These are phyloP conservation scores for Phytophthora crassamura DNA, from an alignment of 352 stramenopile genomes.

Conservation along the genomic window DNA sequence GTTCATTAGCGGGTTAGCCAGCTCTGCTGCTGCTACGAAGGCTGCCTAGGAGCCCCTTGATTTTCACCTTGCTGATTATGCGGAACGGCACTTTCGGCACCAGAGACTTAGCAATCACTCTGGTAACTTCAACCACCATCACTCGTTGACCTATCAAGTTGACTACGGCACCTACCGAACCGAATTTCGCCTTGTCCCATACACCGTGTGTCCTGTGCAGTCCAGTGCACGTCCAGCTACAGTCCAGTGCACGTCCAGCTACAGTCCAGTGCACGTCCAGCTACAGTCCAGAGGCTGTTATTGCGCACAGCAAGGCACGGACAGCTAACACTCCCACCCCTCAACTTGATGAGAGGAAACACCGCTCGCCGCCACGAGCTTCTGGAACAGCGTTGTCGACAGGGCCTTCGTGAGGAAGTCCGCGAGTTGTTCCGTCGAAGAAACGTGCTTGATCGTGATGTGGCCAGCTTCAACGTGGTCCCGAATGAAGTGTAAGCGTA, in stretches of 20 bases:
- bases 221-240: too few relatives aligned
- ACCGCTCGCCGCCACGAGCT: background rate
- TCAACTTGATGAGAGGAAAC: slow-evolving; percentile 1
- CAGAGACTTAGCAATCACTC: background rate
- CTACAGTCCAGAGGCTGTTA: too few relatives aligned
- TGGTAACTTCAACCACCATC: background rate
- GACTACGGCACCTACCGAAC: background rate
- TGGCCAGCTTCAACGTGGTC: slow-evolving; percentile 1
- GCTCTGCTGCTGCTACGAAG: background rate
- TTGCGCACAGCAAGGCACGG: too few relatives aligned
- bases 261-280: background rate
- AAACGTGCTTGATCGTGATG: background rate
- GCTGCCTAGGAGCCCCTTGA: background rate
- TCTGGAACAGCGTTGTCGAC: background rate
- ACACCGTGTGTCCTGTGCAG: background rate
- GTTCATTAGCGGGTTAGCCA: background rate
- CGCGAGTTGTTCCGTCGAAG: background rate
- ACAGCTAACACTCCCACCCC: background rate
- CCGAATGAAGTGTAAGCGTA: background rate
- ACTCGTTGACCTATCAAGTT: background rate
- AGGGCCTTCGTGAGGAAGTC: slow-evolving; percentile 2
- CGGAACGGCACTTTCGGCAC: background rate
- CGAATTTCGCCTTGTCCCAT: background rate
- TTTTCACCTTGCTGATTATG: background rate
- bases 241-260: too few relatives aligned